Evolutionary conservation across 192 early-diverging fungal species (phyloP), one percentile per base, ranked within the genome.

Genomic region (Podila epicladia): DNA sequence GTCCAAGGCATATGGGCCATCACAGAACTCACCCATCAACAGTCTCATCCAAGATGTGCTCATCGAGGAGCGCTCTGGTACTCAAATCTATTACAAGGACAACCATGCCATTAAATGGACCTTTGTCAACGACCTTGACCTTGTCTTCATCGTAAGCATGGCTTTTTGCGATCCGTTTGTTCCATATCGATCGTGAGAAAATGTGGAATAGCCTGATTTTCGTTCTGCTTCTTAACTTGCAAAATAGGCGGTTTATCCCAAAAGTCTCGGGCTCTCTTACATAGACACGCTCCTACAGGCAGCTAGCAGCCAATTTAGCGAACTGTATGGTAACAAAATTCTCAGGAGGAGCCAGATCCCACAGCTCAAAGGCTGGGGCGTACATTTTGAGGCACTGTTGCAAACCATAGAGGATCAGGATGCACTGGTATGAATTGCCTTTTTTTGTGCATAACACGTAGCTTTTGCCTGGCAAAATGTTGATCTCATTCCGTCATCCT

Each of bases 191-290:
- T 45, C 15, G 11, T 17, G 41, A 45, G 41, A 17, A 11, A 15
- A 3, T 15, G 4, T 3, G 15, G 41, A 45, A 45, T 45, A 15
- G 15, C 41, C 32, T 58, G 22, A 37, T 9, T n/a, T 35, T 58
- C 49, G 26, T 28, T 50, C 17, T 45, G 4, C 5, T 45, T 66
- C 12, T 41, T 24, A 13, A 20, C 49, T 66, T 38, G 24, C 32
- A 9, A 49, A 65, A 31, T 66, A 93, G 92, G 92, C 92, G 28
- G 95, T 93, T 8, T 96, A 96, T 73, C 94, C 95, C 67, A 96
- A 95, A 84, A 91, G 94, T 1, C 89, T 97, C 9, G 93, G 93
- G 68, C 88, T 98, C 11, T 83, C 93, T 2, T 96, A 97, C 71
- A 87, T 96, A 57, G 94, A 95, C 60, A 94, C 95, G 59, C 86